phyloP scores from a whole-genome alignment of 768 basidiomycete species.

The Neoboletus subvelutipes region DNA sequence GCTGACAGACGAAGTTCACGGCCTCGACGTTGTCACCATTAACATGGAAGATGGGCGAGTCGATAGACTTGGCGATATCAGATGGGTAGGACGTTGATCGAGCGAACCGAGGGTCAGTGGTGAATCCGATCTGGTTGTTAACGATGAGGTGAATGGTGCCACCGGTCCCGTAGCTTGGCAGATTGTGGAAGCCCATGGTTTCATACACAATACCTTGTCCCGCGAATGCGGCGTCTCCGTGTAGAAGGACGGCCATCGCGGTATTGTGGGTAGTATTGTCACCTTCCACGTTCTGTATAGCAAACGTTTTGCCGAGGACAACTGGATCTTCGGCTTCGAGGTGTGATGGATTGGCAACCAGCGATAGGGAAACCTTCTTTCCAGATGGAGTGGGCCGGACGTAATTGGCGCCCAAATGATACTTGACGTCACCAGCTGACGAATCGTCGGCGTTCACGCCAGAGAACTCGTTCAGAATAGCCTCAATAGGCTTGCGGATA shows the following conservation, averaged over 20 bases:
- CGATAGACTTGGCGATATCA: conserved; percentile 97
- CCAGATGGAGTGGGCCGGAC: conserved; percentile 97
- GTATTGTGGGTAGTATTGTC: conserved; percentile 78
- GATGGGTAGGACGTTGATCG: conserved; percentile 98
- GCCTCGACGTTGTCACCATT: conserved; percentile 99
- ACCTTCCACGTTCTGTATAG: conserved; percentile 90
- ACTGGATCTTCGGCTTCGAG: conserved; percentile 96
- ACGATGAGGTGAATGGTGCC: conserved; percentile 98
- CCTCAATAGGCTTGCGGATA: conserved; percentile 97
- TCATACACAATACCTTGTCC: conserved; percentile 99
- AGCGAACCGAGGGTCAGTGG: conserved; percentile 95
- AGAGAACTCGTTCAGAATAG: conserved; percentile 95
- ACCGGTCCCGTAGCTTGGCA: conserved; percentile 94
- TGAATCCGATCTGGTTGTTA: conserved; percentile 99
- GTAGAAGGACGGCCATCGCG: conserved; percentile 93
- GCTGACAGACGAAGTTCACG: conserved; percentile 96
- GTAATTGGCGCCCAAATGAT: conserved; percentile 98
- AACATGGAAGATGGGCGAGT: conserved; percentile 98
- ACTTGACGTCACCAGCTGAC: conserved; percentile 97
- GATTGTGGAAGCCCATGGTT: conserved; percentile 96
- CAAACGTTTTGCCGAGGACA: conserved; percentile 98
- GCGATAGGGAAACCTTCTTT: conserved; percentile 94
- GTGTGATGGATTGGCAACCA: conserved; percentile 98
- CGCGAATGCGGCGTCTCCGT: conserved; percentile 98
- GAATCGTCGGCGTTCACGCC: conserved; percentile 71